Base-by-base conservation (phyloP, 176 grass and related monocot genomes). In the Phoenix roebelenii region DNA sequence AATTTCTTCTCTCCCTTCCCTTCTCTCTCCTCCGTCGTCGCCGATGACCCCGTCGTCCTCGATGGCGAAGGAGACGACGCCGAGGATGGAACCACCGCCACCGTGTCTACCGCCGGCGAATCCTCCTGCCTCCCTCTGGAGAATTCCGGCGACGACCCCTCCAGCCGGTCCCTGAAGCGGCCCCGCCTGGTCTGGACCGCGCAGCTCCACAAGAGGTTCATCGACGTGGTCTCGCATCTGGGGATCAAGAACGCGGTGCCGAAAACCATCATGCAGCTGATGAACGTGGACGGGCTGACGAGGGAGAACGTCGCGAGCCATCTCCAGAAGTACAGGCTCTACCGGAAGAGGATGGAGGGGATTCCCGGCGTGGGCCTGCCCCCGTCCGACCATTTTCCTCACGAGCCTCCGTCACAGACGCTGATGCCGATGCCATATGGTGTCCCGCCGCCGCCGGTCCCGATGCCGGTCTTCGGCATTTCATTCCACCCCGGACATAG, bases 241-340 rank as follows among this genome's bases (percentile, higher is more conserved):
- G 68, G 68, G 48, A 52, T 71, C 56, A 71, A 30, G 7, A 71
- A 71, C 68, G 68, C 68, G 0, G 57, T 71, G 68, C 68, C 68
- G 44, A 71, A 60, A 57, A 52, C 68, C 16, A 71, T 71, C 56
- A 60, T 71, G 68, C 68, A 71, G 56, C 16, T 60, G 23, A 71
- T 71, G 68, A 71, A 71, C 57, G 68, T 71, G 44, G 68, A 71
- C 7, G 68, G 68, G 6, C 68, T 71, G 18, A 60, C 68, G 44
- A 23, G 68, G 18, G 68, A 71, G 68, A 71, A 71, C 57, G 68
- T 71, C 44, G 68, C 68, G 35, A 71, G 68, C 68, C 68, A 71
- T 29, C 68, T 71, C 44, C 68, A 71, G 29, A 71, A 71, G 49
- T 71, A 71, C n/a, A 57, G 68, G 16, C 68, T 71, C 51, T 71